These are phyloP conservation scores for Colletotrichum phormii DNA, from an alignment of 2,329 filamentous ascomycete genomes.

Conservation along the genomic window DNA sequence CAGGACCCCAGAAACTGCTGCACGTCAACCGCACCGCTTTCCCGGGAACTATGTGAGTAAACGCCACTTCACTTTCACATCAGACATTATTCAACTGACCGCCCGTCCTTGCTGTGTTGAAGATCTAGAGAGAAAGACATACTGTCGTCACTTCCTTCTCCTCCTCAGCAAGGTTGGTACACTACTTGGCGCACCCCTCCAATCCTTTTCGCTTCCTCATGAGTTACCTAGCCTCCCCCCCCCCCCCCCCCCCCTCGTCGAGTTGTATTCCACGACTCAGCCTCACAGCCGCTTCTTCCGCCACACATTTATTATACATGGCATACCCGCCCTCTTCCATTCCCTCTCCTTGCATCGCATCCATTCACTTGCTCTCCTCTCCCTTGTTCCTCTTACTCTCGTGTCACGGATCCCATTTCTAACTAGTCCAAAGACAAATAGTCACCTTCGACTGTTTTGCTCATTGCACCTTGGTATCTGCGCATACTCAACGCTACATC, in stretches of 20 bases:
- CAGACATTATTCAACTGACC: background rate
- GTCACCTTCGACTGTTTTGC: constrained; percentile 1
- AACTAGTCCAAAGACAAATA: constrained; percentile 12
- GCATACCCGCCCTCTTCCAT: background rate
- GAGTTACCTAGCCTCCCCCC: background rate
- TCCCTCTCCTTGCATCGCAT: background rate
- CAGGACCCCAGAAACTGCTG: background rate
- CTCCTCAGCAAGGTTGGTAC: constrained; percentile 7
- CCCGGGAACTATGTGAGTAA: background rate
- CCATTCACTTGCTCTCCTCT: background rate
- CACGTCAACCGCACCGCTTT: constrained; percentile 9
- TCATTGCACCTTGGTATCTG: constrained; percentile 7
- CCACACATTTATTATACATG: constrained; percentile 19
- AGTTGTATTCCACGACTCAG: constrained; percentile 37
- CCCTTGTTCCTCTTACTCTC: constrained; percentile 3
- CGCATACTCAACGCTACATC: constrained; percentile 10
- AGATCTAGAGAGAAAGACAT: background rate
- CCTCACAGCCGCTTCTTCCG: constrained; percentile 41
- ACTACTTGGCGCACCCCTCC: background rate
- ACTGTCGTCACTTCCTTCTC: background rate
- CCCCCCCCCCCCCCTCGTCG: background rate
- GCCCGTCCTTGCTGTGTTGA: background rate
- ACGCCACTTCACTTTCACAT: background rate
- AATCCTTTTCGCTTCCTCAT: background rate
- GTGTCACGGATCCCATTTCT: constrained; percentile 1